Percentiles rank a stretch among this genome's conserved stretches.
These are phyloP conservation scores for Eragrostis curvula DNA, from an alignment of 176 grass and related monocot genomes.

Conservation along the genomic window DNA sequence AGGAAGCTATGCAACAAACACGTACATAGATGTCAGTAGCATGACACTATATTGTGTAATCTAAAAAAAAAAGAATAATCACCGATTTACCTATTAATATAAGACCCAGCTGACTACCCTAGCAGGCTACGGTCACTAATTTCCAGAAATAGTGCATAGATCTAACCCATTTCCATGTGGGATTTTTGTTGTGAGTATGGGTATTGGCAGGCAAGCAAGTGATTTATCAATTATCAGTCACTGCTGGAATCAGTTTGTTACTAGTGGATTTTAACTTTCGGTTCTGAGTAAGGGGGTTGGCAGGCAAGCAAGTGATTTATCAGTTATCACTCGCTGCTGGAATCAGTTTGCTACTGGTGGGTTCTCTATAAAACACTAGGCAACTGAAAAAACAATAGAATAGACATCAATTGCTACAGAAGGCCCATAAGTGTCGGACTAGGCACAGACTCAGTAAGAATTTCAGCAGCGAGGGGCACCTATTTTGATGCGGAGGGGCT, in stretches of 20 bases:
- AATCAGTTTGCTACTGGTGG: conserved; percentile 10
- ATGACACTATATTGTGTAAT: not conserved
- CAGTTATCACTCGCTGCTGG: not conserved
- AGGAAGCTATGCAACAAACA: not conserved
- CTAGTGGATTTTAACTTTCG: conserved; percentile 29
- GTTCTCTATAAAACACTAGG: not conserved
- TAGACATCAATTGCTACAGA: conserved; percentile 18
- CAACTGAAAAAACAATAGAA: not conserved
- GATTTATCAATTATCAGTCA: not conserved
- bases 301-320: not conserved
- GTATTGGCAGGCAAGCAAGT: not conserved
- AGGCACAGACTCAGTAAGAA: conserved; percentile 1
- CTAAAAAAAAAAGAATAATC: conserved; percentile 1
- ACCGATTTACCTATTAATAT: not conserved
- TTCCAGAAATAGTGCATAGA: conserved; percentile 13
- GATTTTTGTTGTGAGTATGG: conserved; percentile 3
- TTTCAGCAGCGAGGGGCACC: conserved; percentile 38
- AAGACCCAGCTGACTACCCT: not conserved
- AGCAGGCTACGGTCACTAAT: not conserved
- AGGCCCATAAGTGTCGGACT: not conserved
- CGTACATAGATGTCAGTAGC: not conserved
- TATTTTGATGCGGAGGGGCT: conserved; percentile 96
- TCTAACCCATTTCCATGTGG: conserved; percentile 30
- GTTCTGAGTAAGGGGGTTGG: not conserved
- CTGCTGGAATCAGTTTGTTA: conserved; percentile 11